phyloP scores from a whole-genome alignment of 352 stramenopile genomes.

The Phytophthora foliorum region DNA sequence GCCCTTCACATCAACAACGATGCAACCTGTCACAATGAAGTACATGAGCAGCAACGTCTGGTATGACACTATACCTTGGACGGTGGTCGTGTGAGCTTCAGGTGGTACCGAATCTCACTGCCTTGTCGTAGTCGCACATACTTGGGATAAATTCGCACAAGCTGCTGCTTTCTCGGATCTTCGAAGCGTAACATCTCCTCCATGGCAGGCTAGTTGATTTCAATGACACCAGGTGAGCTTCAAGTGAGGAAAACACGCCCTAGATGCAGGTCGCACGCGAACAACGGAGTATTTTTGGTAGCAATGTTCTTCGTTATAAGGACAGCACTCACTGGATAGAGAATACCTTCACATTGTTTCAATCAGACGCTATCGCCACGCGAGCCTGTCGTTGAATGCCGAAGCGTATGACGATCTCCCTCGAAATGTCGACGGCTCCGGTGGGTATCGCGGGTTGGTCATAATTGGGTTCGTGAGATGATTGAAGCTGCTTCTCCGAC shows the following conservation, averaged over 20 bases:
- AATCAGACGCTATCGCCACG: constrained; percentile 40
- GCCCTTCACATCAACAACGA: constrained; percentile 30
- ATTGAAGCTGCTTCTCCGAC: constrained; percentile 20
- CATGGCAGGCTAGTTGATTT: constrained; percentile 11
- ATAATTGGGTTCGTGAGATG: constrained; percentile 59
- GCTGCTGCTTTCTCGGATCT: constrained; percentile 46
- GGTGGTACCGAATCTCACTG: constrained; percentile 67
- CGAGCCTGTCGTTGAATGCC: constrained; percentile 38
- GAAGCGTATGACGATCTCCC: constrained; percentile 52
- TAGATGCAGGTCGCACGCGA: no score
- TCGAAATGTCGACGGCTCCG: constrained; percentile 50
- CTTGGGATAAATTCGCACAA: constrained; percentile 64
- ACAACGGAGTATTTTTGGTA: constrained; percentile 26
- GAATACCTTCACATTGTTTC: neutral
- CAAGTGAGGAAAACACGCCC: neutral
- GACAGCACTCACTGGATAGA: neutral
- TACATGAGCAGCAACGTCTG: neutral
- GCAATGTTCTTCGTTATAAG: constrained; percentile 12
- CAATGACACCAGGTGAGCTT: neutral
- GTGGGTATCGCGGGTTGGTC: constrained; percentile 56
- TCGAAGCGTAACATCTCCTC: constrained; percentile 29
- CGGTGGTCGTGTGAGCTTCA: constrained; percentile 62
- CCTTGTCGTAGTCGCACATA: constrained; percentile 74
- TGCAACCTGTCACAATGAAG: neutral
- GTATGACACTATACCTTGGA: constrained; percentile 44